A percentile compares a stretch with the other conserved stretches of the same genome.
phyloP scores from a whole-genome alignment of 2,329 filamentous ascomycete genomes.

The Meredithiella fracta region DNA sequence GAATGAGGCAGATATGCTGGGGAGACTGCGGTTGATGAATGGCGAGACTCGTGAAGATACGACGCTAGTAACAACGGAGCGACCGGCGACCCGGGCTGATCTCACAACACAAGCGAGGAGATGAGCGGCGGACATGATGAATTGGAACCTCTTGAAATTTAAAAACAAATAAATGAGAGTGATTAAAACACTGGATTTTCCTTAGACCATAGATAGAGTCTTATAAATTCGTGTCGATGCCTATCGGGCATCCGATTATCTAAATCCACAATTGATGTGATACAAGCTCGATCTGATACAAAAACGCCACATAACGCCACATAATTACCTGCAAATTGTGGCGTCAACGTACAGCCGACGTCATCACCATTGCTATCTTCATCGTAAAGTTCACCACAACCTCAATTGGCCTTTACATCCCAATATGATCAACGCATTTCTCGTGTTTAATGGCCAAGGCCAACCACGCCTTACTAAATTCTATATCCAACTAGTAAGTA shows the following conservation, averaged over 20 bases:
- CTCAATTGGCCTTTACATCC: neutral
- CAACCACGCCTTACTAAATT: constrained; percentile 96
- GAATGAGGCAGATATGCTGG: no score
- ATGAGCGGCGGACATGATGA: neutral
- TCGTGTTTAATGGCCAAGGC: constrained; percentile 97
- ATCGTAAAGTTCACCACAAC: no score
- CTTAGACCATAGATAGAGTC: neutral
- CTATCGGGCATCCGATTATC: no score
- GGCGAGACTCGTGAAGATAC: no score
- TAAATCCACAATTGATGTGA: neutral
- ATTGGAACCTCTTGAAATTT: no score
- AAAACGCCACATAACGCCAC: neutral
- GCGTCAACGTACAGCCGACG: neutral
- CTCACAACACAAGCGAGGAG: neutral
- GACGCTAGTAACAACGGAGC: no score
- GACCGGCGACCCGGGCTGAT: neutral
- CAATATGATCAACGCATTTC: constrained; percentile 89
- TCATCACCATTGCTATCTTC: neutral
- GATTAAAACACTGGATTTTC: neutral
- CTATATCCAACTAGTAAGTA: constrained; percentile 77
- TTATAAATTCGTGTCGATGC: no score
- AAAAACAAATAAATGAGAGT: no score
- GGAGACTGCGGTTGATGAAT: no score
- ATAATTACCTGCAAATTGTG: neutral
- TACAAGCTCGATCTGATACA: neutral